Percentiles rank a stretch among this genome's conserved stretches.
Conservation (phyloP, 2,329 filamentous ascomycete species). For the Pezicula neosporulosa region DNA sequence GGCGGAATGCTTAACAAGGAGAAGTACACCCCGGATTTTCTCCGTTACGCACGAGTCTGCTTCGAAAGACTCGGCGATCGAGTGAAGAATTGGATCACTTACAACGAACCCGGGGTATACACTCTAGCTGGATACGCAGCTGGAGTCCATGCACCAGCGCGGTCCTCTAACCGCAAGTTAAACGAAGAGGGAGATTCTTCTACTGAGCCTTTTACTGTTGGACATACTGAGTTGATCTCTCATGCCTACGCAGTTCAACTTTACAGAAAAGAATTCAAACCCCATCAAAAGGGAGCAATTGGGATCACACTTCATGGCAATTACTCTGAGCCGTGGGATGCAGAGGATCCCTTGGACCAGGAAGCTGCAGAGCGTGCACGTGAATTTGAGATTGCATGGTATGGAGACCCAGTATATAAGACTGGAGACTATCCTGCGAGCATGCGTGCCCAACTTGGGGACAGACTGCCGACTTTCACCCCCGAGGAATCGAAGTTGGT, state of each 20-base stretch:
- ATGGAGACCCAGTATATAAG: constrained; percentile 75
- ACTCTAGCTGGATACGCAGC: constrained; percentile 75
- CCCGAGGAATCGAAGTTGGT: constrained; percentile 64
- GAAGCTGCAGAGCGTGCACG: constrained; percentile 75
- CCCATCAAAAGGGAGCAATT: constrained; percentile 67
- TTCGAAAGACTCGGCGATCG: constrained; percentile 66
- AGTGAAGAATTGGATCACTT: constrained; percentile 84
- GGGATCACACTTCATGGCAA: constrained; percentile 79
- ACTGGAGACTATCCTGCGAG: constrained; percentile 77
- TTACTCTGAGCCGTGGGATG: constrained; percentile 68
- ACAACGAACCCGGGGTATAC: constrained; percentile 86
- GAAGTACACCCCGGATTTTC: constrained; percentile 78
- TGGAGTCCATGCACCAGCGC: constrained; percentile 76
- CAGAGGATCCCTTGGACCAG: constrained; percentile 67
- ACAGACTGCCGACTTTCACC: constrained; percentile 73
- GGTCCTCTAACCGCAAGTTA: constrained; percentile 68
- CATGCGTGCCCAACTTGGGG: constrained; percentile 77
- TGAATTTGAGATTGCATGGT: constrained; percentile 84
- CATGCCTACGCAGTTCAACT: constrained; percentile 76
- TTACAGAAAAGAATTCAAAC: constrained; percentile 78
- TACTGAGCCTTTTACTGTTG: constrained; percentile 76
- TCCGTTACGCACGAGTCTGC: constrained; percentile 71
- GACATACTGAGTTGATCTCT: constrained; percentile 76
- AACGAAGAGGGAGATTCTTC: constrained; percentile 67
- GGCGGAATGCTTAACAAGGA: constrained; percentile 74